These are phyloP conservation scores for Komagataea norvegica DNA, from an alignment of 1,139 yeast genomes.

Conservation along the genomic window DNA sequence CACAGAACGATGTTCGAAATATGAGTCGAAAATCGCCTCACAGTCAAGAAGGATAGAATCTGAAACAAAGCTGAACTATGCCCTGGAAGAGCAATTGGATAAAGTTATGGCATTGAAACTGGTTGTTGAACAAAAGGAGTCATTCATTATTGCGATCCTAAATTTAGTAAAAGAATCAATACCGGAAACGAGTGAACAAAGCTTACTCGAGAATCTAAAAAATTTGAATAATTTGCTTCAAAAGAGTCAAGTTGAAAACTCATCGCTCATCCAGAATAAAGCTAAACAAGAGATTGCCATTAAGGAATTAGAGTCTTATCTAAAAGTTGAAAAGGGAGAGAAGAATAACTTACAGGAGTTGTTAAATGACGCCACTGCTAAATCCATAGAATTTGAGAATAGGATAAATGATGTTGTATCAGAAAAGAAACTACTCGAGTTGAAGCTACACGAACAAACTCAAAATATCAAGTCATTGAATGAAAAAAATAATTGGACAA, in stretches of 20 bases:
- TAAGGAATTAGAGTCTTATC: neutral
- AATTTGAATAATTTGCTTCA: neutral
- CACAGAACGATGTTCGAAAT: neutral
- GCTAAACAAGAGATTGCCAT: neutral
- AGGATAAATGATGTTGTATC: neutral
- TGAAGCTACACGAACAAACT: too few relatives aligned
- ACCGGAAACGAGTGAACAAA: too few relatives aligned
- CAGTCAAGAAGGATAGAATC: constrained; percentile 4
- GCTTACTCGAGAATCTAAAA: neutral
- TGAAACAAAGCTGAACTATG: constrained; percentile 3
- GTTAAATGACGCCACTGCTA: neutral
- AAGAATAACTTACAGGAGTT: neutral
- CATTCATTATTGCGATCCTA: too few relatives aligned
- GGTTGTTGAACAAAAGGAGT: too few relatives aligned
- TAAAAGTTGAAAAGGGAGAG: neutral
- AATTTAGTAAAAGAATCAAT: too few relatives aligned
- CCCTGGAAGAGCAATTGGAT: neutral
- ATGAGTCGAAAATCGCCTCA: constrained; percentile 4
- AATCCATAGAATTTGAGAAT: neutral
- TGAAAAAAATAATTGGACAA: neutral
- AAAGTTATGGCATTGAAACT: neutral
- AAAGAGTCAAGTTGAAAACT: neutral
- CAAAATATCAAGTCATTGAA: too few relatives aligned
- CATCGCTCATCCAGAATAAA: neutral
- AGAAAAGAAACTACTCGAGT: neutral